These are phyloP conservation scores for Lentinula guzmanii DNA, from an alignment of 768 basidiomycete genomes.

Conservation along the genomic window DNA sequence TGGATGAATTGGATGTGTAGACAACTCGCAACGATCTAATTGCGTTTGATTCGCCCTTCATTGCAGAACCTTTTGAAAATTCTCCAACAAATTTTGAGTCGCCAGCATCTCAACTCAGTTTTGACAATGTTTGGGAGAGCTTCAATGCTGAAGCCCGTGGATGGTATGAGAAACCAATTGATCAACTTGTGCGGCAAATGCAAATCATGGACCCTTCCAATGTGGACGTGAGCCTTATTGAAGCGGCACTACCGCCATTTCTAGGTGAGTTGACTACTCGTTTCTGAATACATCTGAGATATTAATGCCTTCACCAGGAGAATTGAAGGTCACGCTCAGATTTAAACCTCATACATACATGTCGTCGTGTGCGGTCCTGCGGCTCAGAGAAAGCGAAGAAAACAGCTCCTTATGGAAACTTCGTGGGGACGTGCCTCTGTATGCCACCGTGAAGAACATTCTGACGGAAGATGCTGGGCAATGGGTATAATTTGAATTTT, in stretches of 20 bases:
- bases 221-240: constrained; percentile 42
- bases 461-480: constrained; percentile 19
- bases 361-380: constrained; percentile 31
- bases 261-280: constrained; percentile 35
- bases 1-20: not conserved
- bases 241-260: constrained; percentile 50
- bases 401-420: constrained; percentile 70
- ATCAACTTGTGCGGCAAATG: constrained; percentile 46
- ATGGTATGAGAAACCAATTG: constrained; percentile 60
- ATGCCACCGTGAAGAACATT: constrained; percentile 36
- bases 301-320: constrained; percentile 36
- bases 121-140: constrained; percentile 47
- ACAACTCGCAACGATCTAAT: constrained; percentile 48
- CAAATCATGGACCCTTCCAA: constrained; percentile 30
- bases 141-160: constrained; percentile 49
- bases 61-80: constrained; percentile 33
- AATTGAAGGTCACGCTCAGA: constrained; percentile 54
- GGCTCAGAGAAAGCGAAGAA: constrained; percentile 60
- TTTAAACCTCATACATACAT: constrained; percentile 12
- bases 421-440: constrained; percentile 45
- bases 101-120: not conserved
- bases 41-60: constrained; percentile 67
- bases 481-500: not conserved
- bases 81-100: not conserved
- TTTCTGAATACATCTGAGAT: not conserved